Evolutionary conservation across 129 eudicot genomes (phyloP), one percentile per base, ranked within the genome.

Genomic region (Flaveria bidentis): DNA sequence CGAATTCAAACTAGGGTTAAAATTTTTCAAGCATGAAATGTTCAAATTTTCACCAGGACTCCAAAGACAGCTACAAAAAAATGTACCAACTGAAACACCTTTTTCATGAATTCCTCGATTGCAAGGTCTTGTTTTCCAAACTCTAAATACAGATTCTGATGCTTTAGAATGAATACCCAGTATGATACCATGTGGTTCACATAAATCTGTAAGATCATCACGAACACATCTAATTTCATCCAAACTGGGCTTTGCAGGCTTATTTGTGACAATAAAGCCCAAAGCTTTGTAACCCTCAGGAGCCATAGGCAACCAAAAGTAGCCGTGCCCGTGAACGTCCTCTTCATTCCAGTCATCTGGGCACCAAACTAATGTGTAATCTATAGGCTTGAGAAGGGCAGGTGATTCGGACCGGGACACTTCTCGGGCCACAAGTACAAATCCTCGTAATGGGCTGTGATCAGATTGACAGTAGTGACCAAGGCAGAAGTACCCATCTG

Each of bases 291-390:
- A 94, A 67, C 97, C 99, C 45, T 89, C 84, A 2, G 99, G 96
- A 61, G 99, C 82, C 77, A 86, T 75, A 68, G 99, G 99, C 36
- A 86, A 72, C 99, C 99, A 94, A 77, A 94, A 85, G 88, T 83
- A 87, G 66, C 93, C 97, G 42, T 81, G 82, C 61, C 75, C 80
- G 45, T 94, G 85, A 79, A 75, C 61, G 13, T 22, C 71, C 49
- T 80, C 90, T 18, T 86, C 88, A 13, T 68, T 74, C 74, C 93
- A 88, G 72, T 89, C 96, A 73, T 89, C 82, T 62, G 91, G 86
- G 80, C 87, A 81, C 99, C 99, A 94, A 73, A 91, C 76, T 72
- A 94, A 76, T 13, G 84, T 67, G 76, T 89, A 94, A 81, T 94
- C 97, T 12, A 82, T 49, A 11, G 99, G 99, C 75, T 78, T 62